Conservation (phyloP, 148 eudicot genomes). For the Chenopodium berlandieri region DNA sequence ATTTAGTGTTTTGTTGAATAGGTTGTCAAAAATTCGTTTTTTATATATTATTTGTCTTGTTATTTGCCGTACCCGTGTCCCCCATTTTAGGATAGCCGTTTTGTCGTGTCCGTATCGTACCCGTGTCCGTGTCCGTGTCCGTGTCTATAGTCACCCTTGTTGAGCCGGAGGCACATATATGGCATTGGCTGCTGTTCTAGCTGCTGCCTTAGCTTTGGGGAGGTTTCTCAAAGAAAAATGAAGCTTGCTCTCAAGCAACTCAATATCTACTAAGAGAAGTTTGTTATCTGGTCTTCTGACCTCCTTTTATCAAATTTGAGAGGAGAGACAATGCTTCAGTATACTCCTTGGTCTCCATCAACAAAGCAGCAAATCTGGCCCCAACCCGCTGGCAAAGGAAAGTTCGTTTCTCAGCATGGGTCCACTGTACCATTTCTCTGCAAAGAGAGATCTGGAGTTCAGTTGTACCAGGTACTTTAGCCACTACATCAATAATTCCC, state of each 20-base stretch:
- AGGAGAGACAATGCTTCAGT: conserved; percentile 46
- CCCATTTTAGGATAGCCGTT: no score
- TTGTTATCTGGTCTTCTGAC: conserved; percentile 52
- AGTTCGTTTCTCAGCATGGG: conserved; percentile 43
- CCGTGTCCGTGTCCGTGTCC: no score
- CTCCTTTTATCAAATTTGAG: conserved; percentile 45
- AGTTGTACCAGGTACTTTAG: conserved; percentile 43
- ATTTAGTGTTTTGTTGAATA: no score
- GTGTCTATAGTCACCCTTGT: conserved; percentile 39
- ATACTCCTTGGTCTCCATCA: conserved; percentile 50
- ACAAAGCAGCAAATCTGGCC: conserved; percentile 43
- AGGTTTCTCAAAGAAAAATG: conserved; percentile 52
- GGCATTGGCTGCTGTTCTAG: conserved; percentile 53
- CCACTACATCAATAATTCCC: conserved; percentile 50
- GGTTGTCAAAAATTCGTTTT: no score
- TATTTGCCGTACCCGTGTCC: no score
- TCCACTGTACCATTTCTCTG: conserved; percentile 52
- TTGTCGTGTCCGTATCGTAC: no score
- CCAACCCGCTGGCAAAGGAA: conserved; percentile 45
- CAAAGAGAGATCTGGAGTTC: conserved; percentile 54
- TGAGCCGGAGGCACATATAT: conserved; percentile 57
- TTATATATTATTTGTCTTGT: no score
- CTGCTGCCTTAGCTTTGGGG: conserved; percentile 54
- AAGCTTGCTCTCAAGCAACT: conserved; percentile 46
- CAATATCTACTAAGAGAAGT: conserved; percentile 53